Evolutionary conservation across 2,329 filamentous ascomycete species (phyloP), one percentile per base, ranked within the genome.

Genomic region (Cyphellophora europaea): DNA sequence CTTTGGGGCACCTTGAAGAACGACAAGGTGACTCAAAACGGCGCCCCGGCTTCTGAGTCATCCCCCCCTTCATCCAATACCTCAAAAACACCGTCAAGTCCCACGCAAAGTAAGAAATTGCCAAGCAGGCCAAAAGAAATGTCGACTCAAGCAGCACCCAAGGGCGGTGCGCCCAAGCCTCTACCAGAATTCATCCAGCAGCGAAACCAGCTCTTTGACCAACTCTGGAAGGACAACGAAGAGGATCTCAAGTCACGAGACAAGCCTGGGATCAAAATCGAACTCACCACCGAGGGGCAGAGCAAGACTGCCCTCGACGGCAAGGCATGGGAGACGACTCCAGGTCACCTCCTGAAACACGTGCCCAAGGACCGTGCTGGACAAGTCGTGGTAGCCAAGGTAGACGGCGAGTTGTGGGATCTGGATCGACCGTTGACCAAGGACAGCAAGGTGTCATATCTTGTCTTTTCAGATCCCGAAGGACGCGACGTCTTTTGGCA

Each of bases 401-500:
- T 96, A 23, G 80, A 96, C 52, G 85, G 82, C 37, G 72, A 84
- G 54, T 69, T 96, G 8, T 98, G 89, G 91, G 91, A 98, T 64
- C 66, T 98, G 47, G 85, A 89, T 53, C 72, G 91, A 36, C 89
- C 89, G 4, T 65, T 98, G 21, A 91, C 96, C 69, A 78, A 77
- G 62, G 85, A 79, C 66, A 91, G 85, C 66, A 82, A 76, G 49
- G 72, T 98, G 17, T 82, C 88, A 53, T 71, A 95, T 35, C 71
- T 96, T 44, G 79, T 82, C 45, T 98, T 96, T 51, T 79, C 86
- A 33, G 66, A 81, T 58, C 53, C 58, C 2, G 63, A 83, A 63
- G 89, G 86, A 52, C 88, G 91, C 66, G 85, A 85, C 58, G 89
- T 96, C 37, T 98, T 95, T 66, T 98, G 89, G 89, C 91, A 96